A percentile compares a stretch with the other conserved stretches of the same genome.
Conservation (phyloP, 2,329 filamentous ascomycete genomes). For the Clonostachys byssicola region DNA sequence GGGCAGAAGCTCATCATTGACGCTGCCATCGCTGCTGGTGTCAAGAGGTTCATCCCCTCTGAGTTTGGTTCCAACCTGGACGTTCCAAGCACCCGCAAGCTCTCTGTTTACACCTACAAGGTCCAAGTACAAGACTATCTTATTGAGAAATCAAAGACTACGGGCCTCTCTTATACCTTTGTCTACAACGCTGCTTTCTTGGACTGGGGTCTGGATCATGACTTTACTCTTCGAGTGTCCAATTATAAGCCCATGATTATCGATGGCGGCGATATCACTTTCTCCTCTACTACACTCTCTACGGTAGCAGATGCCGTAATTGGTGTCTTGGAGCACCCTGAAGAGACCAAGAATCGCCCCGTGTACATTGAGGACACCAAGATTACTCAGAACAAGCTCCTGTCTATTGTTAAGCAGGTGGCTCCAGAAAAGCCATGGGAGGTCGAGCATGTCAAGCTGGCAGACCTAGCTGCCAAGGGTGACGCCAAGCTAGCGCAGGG, state of each 20-base stretch:
- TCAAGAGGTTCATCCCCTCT: conserved; percentile 57
- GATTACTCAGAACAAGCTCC: conserved; percentile 38
- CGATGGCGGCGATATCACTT: conserved; percentile 43
- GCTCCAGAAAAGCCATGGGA: conserved; percentile 41
- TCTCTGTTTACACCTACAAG: conserved; percentile 51
- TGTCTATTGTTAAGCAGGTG: conserved; percentile 40
- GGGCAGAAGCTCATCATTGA: conserved; percentile 41
- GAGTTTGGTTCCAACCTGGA: conserved; percentile 42
- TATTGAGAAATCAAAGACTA: conserved; percentile 28
- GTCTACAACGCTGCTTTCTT: conserved; percentile 53
- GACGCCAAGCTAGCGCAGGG: conserved; percentile 23
- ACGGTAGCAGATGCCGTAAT: conserved; percentile 42
- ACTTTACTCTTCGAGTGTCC: conserved; percentile 37
- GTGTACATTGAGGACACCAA: conserved; percentile 40
- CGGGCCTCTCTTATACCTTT: conserved; percentile 47
- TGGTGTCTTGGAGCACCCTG: conserved; percentile 39
- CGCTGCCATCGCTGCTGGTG: conserved; percentile 53
- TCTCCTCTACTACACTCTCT: conserved; percentile 42
- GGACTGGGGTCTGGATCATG: conserved; percentile 44
- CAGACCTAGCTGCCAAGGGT: conserved; percentile 15
- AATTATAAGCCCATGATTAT: conserved; percentile 33
- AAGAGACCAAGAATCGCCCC: conserved; percentile 47
- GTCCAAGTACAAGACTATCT: conserved; percentile 31
- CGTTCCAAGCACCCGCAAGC: conserved; percentile 22
- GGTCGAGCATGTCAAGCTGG: conserved; percentile 26